Base-by-base conservation (phyloP, 2,329 filamentous ascomycete genomes). In the Sporothrix euskadiensis region DNA sequence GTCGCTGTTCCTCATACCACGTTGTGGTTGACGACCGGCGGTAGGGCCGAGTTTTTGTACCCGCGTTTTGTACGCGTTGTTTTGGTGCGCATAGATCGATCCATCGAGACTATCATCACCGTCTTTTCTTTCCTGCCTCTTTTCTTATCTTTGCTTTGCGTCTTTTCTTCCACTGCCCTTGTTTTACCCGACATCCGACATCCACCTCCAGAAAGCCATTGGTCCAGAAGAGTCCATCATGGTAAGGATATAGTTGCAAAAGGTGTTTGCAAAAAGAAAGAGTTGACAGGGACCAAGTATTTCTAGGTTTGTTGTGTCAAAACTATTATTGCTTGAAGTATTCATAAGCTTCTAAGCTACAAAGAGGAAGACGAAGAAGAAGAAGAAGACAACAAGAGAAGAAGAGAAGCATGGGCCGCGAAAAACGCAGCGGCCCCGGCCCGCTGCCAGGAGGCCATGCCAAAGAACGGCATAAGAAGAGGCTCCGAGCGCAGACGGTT, bases 381-480 rank as follows among this genome's bases (percentile, higher is more conserved):
- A 8, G 35, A 35, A 75, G 49, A 26, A 75, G 54, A 78, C 75
- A 75, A 75, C 41, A 26, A 74, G 54, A 78, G 75, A 74, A 74
- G 54, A 78, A 75, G 74, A 49, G 22, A 57, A 52, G 30, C 30
- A 81, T 80, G 80, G 79, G 76, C 73, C 78, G 78, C 76, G 77
- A 80, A 63, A 80, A 75, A 16, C 61, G 54, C 32, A 44, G 14
- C 72, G 77, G 74, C 74, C 77, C 74, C 14, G 77, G 76, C 10
- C 75, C 75, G 12, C 74, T 77, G 74, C 69, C 75, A n/a, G 77
- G 78, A 16, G 76, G 74, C 71, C 77, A 78, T 72, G 80, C 79
- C 73, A 81, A 81, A 73, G 79, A 79, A 9, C 77, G 78, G 70
- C 80, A 81, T 68, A 79, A 79, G 71, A 79, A 75, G 71, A 77